A percentile compares a stretch with the other conserved stretches of the same genome.
Evolutionary conservation across 257 asterid genomes (phyloP).

Genomic region (Solanum verrucosum): DNA sequence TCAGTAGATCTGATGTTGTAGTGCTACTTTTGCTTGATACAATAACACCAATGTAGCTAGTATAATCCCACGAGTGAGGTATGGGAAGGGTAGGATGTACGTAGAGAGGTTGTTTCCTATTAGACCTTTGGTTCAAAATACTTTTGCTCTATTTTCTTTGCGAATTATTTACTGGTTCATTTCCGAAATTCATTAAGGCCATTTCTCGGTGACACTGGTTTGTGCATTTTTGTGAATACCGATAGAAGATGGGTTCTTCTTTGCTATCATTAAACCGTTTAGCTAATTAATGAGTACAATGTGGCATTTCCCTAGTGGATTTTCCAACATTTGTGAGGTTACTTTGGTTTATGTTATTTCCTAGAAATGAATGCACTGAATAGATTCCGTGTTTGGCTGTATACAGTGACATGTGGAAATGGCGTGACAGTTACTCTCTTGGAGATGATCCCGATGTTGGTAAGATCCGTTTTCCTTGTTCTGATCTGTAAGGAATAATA

Average conservation of each 20-base stretch:
- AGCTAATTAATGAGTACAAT: neutral
- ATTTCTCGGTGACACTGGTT: neutral
- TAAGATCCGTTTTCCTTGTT: constrained; percentile 7
- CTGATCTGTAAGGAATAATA: neutral
- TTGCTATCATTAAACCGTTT: neutral
- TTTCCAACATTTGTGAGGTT: neutral
- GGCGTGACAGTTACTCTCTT: constrained; percentile 53
- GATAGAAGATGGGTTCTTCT: neutral
- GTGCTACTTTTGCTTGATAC: neutral
- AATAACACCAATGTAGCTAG: neutral
- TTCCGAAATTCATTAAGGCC: neutral
- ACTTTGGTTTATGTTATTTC: neutral
- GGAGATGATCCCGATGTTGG: constrained; percentile 48
- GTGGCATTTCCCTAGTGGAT: neutral
- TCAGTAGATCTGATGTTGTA: constrained; percentile 4
- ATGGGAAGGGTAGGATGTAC: neutral
- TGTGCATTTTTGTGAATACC: neutral
- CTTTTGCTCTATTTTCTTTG: neutral
- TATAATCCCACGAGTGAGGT: neutral
- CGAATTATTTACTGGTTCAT: neutral
- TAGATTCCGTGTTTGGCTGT: neutral
- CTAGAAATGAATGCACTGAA: neutral
- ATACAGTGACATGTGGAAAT: constrained; percentile 59
- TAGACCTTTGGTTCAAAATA: neutral
- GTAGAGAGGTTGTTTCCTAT: neutral